Percentiles rank a stretch among this genome's conserved stretches.
These are phyloP conservation scores for Aspergillus sp. DNA, from an alignment of 2,329 filamentous ascomycete genomes.

Conservation along the genomic window DNA sequence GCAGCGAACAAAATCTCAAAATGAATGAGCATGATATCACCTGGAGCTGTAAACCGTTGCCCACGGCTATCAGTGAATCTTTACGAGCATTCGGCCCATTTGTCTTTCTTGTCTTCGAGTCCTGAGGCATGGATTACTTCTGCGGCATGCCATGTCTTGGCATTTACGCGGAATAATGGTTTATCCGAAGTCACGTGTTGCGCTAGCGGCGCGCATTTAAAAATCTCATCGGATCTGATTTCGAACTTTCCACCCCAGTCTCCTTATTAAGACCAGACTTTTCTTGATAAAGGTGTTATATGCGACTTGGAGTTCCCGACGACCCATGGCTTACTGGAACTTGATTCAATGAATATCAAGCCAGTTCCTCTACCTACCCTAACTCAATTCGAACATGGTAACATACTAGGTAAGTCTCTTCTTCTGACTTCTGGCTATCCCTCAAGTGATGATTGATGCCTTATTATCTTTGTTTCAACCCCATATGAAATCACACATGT, in stretches of 20 bases:
- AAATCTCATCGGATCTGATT: constrained; percentile 11
- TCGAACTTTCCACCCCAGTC: neutral
- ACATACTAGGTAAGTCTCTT: constrained; percentile 6
- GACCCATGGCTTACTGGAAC: neutral
- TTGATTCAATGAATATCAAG: neutral
- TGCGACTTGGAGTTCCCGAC: too few relatives aligned
- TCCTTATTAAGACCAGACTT: too few relatives aligned
- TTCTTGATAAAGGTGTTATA: too few relatives aligned
- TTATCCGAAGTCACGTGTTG: constrained; percentile 17
- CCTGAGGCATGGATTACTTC: too few relatives aligned
- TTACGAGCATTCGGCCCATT: too few relatives aligned
- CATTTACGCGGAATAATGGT: constrained; percentile 5
- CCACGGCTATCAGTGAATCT: too few relatives aligned
- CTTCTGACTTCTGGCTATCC: neutral
- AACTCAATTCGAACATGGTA: neutral
- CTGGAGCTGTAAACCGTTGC: neutral
- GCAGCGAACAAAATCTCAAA: neutral
- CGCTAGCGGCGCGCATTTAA: constrained; percentile 13
- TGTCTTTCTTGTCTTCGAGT: too few relatives aligned
- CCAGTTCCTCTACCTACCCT: constrained; percentile 1
- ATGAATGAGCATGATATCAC: neutral
- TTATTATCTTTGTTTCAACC: constrained; percentile 32
- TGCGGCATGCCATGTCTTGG: too few relatives aligned
- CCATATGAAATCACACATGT: constrained; percentile 27
- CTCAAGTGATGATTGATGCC: constrained; percentile 27